Evolutionary conservation across 352 stramenopile genomes (phyloP).

Genomic region (Stephanocyclus meneghinianus): DNA sequence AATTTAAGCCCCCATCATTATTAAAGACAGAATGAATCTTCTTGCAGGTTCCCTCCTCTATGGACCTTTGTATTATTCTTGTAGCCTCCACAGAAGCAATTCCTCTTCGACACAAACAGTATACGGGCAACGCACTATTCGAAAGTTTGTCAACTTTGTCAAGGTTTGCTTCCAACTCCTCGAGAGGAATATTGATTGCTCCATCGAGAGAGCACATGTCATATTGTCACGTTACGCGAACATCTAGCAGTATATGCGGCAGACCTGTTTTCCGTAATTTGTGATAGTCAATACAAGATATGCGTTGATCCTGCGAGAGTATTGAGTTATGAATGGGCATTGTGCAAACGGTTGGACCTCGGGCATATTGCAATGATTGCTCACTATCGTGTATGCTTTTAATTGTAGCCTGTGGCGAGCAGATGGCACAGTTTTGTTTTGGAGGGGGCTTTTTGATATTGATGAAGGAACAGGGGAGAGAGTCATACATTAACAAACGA

Average conservation of each 20-base stretch:
- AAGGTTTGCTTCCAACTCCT: conserved; percentile 54
- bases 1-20: conserved; percentile 81
- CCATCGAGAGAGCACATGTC: conserved; percentile 81
- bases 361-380: conserved; percentile 44
- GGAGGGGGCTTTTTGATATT: conserved; percentile 76
- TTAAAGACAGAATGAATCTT: conserved; percentile 73
- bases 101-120: conserved; percentile 84
- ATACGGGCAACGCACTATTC: conserved; percentile 71
- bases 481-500: conserved; percentile 81
- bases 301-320: conserved; percentile 42
- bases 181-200: conserved; percentile 81
- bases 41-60: conserved; percentile 30
- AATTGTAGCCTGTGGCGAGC: conserved; percentile 72
- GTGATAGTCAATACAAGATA: conserved; percentile 71
- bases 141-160: conserved; percentile 57
- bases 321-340: neutral
- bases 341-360: conserved; percentile 35
- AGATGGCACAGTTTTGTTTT: conserved; percentile 75
- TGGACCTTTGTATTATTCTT: conserved; percentile 66
- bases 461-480: conserved; percentile 72
- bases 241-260: conserved; percentile 81
- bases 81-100: conserved; percentile 78
- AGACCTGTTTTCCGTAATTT: conserved; percentile 39
- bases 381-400: conserved; percentile 77
- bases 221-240: conserved; percentile 80